A percentile compares a stretch with the other conserved stretches of the same genome.
Conservation (phyloP, 345 rosid species). For the Gynandropsis gynandra region DNA sequence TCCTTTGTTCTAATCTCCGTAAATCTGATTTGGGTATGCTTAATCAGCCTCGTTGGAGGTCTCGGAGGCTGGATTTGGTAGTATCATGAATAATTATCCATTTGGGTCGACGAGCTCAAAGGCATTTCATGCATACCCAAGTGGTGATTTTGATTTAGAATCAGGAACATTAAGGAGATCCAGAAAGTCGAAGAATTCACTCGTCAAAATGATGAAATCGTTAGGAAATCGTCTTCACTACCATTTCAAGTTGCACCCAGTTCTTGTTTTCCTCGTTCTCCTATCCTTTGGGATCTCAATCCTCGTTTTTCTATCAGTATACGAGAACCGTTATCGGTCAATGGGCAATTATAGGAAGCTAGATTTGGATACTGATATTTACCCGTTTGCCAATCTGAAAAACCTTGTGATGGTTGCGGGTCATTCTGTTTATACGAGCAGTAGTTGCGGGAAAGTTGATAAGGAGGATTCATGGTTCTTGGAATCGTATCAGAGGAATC, state of each 20-base stretch:
- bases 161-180: constrained; percentile 50
- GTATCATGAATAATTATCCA: constrained; percentile 57
- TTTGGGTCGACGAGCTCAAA: constrained; percentile 49
- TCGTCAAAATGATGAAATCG: constrained; percentile 52
- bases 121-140: constrained; percentile 65
- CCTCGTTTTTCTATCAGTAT: constrained; percentile 40
- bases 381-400: constrained; percentile 57
- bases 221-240: constrained; percentile 44
- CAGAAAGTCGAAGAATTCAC: constrained; percentile 45
- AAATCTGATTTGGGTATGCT: constrained; percentile 40
- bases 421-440: constrained; percentile 86
- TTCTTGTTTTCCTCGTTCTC: constrained; percentile 39
- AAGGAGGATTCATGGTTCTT: constrained; percentile 91
- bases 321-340: constrained; percentile 36
- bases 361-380: constrained; percentile 30
- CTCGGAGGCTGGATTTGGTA: constrained; percentile 22
- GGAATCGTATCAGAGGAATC: constrained; percentile 89
- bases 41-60: constrained; percentile 22
- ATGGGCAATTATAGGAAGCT: constrained; percentile 28
- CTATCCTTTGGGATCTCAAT: constrained; percentile 59
- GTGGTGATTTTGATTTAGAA: constrained; percentile 72
- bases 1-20: constrained; percentile 17
- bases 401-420: constrained; percentile 98
- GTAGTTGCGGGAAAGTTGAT: constrained; percentile 65
- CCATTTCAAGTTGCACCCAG: constrained; percentile 57